Percentiles rank a stretch among this genome's conserved stretches.
Conservation (phyloP, 2,329 filamentous ascomycete genomes). For the Chlorencoelia australis region DNA sequence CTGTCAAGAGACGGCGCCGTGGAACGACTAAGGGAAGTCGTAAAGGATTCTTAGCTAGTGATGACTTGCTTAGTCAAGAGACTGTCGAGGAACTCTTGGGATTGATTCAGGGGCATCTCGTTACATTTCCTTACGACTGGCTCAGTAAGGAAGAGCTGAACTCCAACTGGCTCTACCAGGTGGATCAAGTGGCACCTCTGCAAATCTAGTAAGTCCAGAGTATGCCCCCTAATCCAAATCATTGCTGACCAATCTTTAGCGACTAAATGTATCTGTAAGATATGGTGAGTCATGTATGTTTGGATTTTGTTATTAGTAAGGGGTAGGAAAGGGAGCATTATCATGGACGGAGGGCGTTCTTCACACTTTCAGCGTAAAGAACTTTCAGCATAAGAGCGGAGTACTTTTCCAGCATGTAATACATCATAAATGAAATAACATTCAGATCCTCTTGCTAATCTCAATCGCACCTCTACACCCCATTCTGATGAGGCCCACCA, state of each 20-base stretch:
- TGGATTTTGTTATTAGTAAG: not conserved
- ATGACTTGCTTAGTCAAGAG: constrained; percentile 64
- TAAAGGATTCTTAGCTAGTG: constrained; percentile 51
- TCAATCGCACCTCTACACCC: constrained; percentile 90
- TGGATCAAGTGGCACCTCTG: constrained; percentile 89
- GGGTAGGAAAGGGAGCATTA: constrained; percentile 2
- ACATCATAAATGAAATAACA: no score
- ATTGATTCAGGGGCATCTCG: constrained; percentile 77
- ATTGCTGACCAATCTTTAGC: no score
- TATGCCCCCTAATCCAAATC: not conserved
- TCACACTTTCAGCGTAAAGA: not conserved
- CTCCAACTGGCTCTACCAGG: constrained; percentile 93
- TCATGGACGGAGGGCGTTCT: constrained; percentile 8
- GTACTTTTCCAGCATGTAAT: no score
- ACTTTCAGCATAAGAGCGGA: no score
- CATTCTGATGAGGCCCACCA: constrained; percentile 79
- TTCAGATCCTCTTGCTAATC: constrained; percentile 67
- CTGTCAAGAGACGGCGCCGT: constrained; percentile 52
- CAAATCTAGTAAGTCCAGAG: constrained; percentile 77
- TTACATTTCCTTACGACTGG: constrained; percentile 95
- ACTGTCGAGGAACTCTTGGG: constrained; percentile 76
- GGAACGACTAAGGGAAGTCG: constrained; percentile 56
- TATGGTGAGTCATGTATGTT: not conserved
- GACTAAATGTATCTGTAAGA: constrained; percentile 11
- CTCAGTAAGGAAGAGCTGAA: constrained; percentile 81